Evolutionary conservation across 2,329 filamentous ascomycete genomes (phyloP).

Genomic region (Clonostachys solani): DNA sequence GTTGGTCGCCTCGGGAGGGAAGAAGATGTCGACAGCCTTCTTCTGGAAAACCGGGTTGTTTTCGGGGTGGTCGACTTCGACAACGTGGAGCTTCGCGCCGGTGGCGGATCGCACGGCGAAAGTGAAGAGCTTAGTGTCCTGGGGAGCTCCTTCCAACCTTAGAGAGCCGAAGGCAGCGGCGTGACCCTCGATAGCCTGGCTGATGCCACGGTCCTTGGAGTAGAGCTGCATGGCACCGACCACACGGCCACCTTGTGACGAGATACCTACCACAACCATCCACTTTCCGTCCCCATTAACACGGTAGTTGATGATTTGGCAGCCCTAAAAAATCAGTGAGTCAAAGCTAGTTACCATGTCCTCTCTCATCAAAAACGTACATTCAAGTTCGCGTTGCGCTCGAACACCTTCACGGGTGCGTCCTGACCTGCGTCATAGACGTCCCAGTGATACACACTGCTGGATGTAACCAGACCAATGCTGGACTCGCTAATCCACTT

Average conservation of each 20-base stretch:
- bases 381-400: slow-evolving; percentile 84
- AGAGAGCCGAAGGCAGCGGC: slow-evolving; percentile 91
- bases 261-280: slow-evolving; percentile 97
- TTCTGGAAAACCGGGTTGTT: slow-evolving; percentile 88
- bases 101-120: slow-evolving; percentile 89
- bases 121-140: slow-evolving; percentile 93
- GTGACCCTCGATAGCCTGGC: slow-evolving; percentile 96
- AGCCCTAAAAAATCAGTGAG: slow-evolving; percentile 53
- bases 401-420: slow-evolving; percentile 85
- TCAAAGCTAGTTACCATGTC: background rate
- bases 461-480: slow-evolving; percentile 86
- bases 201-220: slow-evolving; percentile 92
- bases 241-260: slow-evolving; percentile 86
- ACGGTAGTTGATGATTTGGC: slow-evolving; percentile 99
- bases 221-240: slow-evolving; percentile 97
- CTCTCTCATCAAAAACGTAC: slow-evolving; percentile 45
- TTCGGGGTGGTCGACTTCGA: slow-evolving; percentile 92
- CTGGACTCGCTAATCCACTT: slow-evolving; percentile 94
- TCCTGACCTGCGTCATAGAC: slow-evolving; percentile 81
- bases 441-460: slow-evolving; percentile 94
- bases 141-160: slow-evolving; percentile 79
- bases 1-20: slow-evolving; percentile 90
- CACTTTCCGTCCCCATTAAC: slow-evolving; percentile 94
- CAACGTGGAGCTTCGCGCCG: slow-evolving; percentile 93
- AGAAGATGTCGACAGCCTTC: slow-evolving; percentile 97